phyloP scores from a whole-genome alignment of 148 eudicot genomes.

The Polygonum aviculare region DNA sequence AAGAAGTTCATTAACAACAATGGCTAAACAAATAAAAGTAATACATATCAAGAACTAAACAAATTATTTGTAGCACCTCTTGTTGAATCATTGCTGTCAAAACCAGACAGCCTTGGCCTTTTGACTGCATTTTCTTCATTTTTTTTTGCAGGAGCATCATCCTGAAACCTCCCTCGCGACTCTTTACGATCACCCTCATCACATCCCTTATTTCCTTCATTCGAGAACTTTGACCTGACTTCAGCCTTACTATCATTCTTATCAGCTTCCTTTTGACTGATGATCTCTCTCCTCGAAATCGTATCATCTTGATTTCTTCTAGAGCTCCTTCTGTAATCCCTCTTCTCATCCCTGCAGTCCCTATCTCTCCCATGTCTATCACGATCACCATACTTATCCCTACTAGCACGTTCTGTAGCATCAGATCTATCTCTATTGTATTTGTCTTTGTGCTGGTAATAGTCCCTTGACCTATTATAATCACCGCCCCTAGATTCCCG shows the following conservation, averaged over 20 bases:
- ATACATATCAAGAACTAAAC: background rate
- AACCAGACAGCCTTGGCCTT: conserved; percentile 41
- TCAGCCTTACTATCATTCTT: conserved; percentile 31
- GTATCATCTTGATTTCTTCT: conserved; percentile 27
- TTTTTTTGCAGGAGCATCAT: conserved; percentile 18
- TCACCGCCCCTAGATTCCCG: conserved; percentile 42
- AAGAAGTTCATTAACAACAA: conserved; percentile 15
- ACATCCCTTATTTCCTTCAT: conserved; percentile 31
- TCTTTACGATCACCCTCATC: conserved; percentile 30
- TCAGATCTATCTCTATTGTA: conserved; percentile 51
- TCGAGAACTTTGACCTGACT: conserved; percentile 23
- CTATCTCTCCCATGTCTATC: conserved; percentile 39
- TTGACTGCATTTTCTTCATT: conserved; percentile 35
- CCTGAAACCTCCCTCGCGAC: conserved; percentile 27
- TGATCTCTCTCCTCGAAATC: conserved; percentile 30
- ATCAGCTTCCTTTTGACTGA: conserved; percentile 25
- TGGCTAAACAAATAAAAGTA: background rate
- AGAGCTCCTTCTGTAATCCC: conserved; percentile 35
- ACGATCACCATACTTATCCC: conserved; percentile 38
- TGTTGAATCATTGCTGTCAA: conserved; percentile 22
- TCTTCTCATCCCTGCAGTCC: conserved; percentile 48
- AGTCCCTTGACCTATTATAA: conserved; percentile 47
- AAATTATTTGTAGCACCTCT: conserved; percentile 27
- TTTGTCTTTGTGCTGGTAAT: conserved; percentile 37
- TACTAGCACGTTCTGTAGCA: conserved; percentile 28